Conservation (phyloP, 495 filamentous ascomycete species). For the Rusavskia elegans region DNA sequence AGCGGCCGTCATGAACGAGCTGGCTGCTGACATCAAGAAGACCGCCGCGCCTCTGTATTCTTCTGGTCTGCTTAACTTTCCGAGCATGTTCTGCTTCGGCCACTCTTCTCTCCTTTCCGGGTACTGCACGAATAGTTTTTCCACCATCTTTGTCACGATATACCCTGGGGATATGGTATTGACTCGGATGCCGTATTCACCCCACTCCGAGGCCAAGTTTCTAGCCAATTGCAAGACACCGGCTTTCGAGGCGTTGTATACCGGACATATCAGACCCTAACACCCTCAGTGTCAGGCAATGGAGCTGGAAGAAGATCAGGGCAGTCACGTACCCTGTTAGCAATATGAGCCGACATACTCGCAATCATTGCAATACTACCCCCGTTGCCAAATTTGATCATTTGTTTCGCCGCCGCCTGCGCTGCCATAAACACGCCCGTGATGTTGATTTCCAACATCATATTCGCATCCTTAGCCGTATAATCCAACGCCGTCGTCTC, state of each 20-base stretch:
- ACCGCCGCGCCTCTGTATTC: conserved; percentile 69
- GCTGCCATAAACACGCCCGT: conserved; percentile 65
- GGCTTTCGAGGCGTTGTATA: conserved; percentile 85
- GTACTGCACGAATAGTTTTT: conserved; percentile 55
- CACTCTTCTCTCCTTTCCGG: conserved; percentile 64
- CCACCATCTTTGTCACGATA: conserved; percentile 85
- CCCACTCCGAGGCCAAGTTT: conserved; percentile 84
- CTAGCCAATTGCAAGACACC: conserved; percentile 71
- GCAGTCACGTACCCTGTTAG: conserved; percentile 37
- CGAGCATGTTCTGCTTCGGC: conserved; percentile 82
- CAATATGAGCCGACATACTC: conserved; percentile 57
- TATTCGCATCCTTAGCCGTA: conserved; percentile 44
- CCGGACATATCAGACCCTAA: conserved; percentile 55
- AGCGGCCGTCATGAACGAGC: conserved; percentile 71
- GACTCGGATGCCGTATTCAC: conserved; percentile 71
- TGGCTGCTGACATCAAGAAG: conserved; percentile 78
- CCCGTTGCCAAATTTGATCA: conserved; percentile 54
- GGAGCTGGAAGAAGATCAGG: background rate
- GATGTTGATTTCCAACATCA: conserved; percentile 62
- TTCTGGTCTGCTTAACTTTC: conserved; percentile 57
- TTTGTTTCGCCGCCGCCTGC: conserved; percentile 53
- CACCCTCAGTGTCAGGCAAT: background rate
- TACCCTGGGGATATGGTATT: conserved; percentile 94
- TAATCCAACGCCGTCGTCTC: conserved; percentile 56
- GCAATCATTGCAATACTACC: conserved; percentile 63